Base-by-base conservation (phyloP, 1,139 yeast genomes). In the Geotrichum phurueaensis region DNA sequence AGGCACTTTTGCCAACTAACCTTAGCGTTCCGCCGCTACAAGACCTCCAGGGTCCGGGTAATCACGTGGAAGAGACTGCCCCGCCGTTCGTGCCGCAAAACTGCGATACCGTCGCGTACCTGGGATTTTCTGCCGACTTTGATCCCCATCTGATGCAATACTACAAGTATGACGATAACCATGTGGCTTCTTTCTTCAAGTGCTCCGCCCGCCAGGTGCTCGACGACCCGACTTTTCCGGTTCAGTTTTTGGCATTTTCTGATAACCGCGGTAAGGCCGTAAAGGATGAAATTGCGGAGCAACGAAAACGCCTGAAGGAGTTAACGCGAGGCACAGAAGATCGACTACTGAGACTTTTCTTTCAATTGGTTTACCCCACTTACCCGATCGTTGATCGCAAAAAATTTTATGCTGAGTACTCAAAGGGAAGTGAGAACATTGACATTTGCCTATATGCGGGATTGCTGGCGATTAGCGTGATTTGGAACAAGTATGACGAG, bases 401-500 rank as follows among this genome's bases (percentile, higher is more conserved):
- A 53, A 64, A 68, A 51, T 74, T 74, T 56, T 71, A 72, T 62
- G 65, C 70, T 18, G 70, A 70, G 50, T 74, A 72, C 60, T 68
- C 70, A 54, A 66, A 67, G 58, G 65, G 68, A 58, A 67, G 69
- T 52, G 67, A 70, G 7, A 67, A 66, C 33, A 66, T 74, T 53
- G 69, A 73, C 57, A 67, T 72, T 7, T 75, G 76, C 1, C 65
- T 74, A 25, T 63, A 73, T 29, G 69, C 74, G 1, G 76, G 75
- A 1, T 63, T 74, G 64, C 65, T 74, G 39, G 77, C 76, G 1
- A 65, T 74, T 48, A 73, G 75, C 57, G 68, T 71, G 54, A 71
- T 71, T 43, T 74, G 76, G 71, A 74, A 77, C 76, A 74, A 74
- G 63, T 74, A 74, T 61, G 75, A 72, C 60, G 65, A 73, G 5